phyloP scores from a whole-genome alignment of 768 basidiomycete genomes.

The Hypholoma sublateritium region DNA sequence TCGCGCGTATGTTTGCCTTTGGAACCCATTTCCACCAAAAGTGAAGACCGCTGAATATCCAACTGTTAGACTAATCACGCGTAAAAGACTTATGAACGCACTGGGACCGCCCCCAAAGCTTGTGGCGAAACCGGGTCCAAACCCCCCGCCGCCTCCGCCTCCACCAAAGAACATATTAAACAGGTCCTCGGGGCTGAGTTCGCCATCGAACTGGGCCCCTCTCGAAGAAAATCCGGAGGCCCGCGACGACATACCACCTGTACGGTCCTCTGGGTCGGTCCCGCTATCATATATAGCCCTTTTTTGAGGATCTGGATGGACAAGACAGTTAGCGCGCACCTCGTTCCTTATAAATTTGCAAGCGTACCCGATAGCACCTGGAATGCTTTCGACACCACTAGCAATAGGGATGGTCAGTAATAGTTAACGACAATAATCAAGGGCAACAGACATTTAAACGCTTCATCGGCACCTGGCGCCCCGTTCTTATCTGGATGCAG shows the following conservation, averaged over 20 bases:
- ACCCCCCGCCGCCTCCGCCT: conserved; percentile 39
- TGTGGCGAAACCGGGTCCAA: conserved; percentile 45
- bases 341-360: conserved; percentile 1
- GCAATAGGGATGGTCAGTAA: conserved; percentile 8
- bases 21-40: conserved; percentile 85
- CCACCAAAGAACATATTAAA: conserved; percentile 99
- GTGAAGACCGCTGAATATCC: conserved; percentile 58
- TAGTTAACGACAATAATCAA: conserved; percentile 1
- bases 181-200: conserved; percentile 92
- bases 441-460: conserved; percentile 81
- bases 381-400: conserved; percentile 98
- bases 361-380: conserved; percentile 80
- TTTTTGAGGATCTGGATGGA: conserved; percentile 72
- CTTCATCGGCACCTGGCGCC: conserved; percentile 97
- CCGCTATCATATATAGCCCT: conserved; percentile 86
- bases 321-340: conserved; percentile 1
- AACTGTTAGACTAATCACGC: conserved; percentile 1
- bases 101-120: conserved; percentile 59
- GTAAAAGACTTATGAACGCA: conserved; percentile 21
- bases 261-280: conserved; percentile 86
- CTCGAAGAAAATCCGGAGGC: conserved; percentile 56
- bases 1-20: conserved; percentile 38
- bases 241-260: conserved; percentile 62
- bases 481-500: conserved; percentile 94
- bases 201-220: conserved; percentile 65